Base-by-base conservation (phyloP, 2,329 filamentous ascomycete species). In the Fusarium robinianum region DNA sequence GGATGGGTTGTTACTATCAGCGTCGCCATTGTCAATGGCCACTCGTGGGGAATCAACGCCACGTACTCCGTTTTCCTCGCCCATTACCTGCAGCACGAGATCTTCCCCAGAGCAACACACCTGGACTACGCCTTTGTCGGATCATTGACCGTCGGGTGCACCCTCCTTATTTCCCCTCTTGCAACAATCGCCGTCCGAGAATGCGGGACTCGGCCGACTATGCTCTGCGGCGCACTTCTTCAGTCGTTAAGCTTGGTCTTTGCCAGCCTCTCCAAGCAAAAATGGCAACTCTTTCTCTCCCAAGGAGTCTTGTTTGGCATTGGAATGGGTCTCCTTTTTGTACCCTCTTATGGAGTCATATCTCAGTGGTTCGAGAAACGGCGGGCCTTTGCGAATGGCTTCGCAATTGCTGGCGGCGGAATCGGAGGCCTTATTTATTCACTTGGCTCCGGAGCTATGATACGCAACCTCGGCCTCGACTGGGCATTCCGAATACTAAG, bases 71-170 rank as follows among this genome's bases (percentile, higher is more conserved):
- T 84, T 18, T 82, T 81, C 55, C 72, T 84, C 5, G 75, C 77
- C 0, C 68, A 78, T 53, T 85, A 81, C 57, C 71, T 83, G 6
- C 60, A 70, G 10, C 73, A 73, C 39, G 63, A 75, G 24, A 70
- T 70, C 36, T 82, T 78, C 49, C 71, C 77, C 0, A 70, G 71
- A 2, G 76, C 79, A 1, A 76, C 75, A 0, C 67, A 70, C 3
- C 69, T 84, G 0, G 70, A 80, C 15, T 84, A 77, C 51, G 80
- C 81, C 17, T 77, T 84, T 46, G 72, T 85, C 12, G 81, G 82
- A 16, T 77, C 77, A 0, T 70, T 85, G 1, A 77, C 72, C 22
- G 76, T 82, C 43, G 75, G 73, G 2, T 67, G 63, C 29, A 58
- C 63, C 3, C 61, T 72, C 30, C 47, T 72, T 5, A 54, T 72